Conservation (phyloP, 805 yeast species). For the Yarrowia phangngaensis region DNA sequence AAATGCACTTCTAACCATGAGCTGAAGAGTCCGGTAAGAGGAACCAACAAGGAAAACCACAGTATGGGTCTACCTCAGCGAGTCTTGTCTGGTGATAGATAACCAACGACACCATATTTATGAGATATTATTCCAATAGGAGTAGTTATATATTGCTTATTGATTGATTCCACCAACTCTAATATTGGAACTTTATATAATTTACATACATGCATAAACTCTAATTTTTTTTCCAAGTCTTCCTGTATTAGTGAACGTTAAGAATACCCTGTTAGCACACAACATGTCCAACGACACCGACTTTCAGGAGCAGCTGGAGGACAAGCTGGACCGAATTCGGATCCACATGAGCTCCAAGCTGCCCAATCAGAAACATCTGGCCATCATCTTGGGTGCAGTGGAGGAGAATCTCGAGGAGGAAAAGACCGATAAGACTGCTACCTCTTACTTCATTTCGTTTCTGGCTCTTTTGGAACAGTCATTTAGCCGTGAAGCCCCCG, state of each 20-base stretch:
- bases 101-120: no score
- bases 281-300: constrained; percentile 16
- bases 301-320: constrained; percentile 30
- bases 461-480: constrained; percentile 77
- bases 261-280: no score
- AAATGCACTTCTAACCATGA: constrained; percentile 16
- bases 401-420: constrained; percentile 81
- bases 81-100: neutral
- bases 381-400: constrained; percentile 78
- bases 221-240: constrained; percentile 15
- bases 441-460: constrained; percentile 82
- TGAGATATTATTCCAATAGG: no score
- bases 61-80: constrained; percentile 14
- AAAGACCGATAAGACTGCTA: constrained; percentile 55
- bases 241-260: no score
- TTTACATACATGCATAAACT: constrained; percentile 8
- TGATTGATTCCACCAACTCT: no score
- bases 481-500: constrained; percentile 40
- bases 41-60: constrained; percentile 13
- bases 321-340: constrained; percentile 47
- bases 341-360: constrained; percentile 71
- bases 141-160: no score
- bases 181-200: no score
- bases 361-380: constrained; percentile 80
- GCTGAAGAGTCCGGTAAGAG: constrained; percentile 20